Conservation (phyloP, 2,329 filamentous ascomycete genomes). For the Grosmannia huntii region DNA sequence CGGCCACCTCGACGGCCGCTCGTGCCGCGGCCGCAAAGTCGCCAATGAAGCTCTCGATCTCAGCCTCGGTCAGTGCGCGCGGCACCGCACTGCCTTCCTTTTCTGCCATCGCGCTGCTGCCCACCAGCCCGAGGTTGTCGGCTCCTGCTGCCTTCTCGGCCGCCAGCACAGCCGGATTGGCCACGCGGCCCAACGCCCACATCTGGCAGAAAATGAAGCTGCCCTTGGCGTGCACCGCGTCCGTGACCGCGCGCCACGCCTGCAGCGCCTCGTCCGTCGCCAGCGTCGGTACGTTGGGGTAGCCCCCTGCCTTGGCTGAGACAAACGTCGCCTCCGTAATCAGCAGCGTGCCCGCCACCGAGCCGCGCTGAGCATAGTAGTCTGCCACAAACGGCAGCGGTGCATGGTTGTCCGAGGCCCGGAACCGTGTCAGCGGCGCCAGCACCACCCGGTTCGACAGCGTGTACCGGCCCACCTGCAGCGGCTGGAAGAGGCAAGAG, state of each 20-base stretch:
- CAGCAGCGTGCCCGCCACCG: slow-evolving; percentile 7
- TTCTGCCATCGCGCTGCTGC: slow-evolving; percentile 27
- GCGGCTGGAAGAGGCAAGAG: background rate
- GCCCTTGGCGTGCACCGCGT: slow-evolving; percentile 11
- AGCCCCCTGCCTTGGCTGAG: background rate
- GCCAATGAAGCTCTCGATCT: slow-evolving; percentile 22
- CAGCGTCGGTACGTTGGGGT: slow-evolving; percentile 7
- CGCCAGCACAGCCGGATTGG: slow-evolving; percentile 15
- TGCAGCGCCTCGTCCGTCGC: slow-evolving; percentile 6
- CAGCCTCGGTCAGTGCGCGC: slow-evolving; percentile 23
- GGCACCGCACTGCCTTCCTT: slow-evolving; percentile 16
- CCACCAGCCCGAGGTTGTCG: slow-evolving; percentile 8
- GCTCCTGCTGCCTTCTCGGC: slow-evolving; percentile 16
- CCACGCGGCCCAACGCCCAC: slow-evolving; percentile 27
- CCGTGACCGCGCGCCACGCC: slow-evolving; percentile 9
- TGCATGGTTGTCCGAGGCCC: background rate
- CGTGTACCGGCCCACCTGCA: background rate
- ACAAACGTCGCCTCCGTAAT: slow-evolving; percentile 7
- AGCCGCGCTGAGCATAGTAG: slow-evolving; percentile 9
- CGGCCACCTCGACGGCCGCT: slow-evolving; percentile 34
- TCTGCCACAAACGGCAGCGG: slow-evolving; percentile 5
- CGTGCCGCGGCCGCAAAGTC: slow-evolving; percentile 20
- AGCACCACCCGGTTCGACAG: slow-evolving; percentile 37
- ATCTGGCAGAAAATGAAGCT: slow-evolving; percentile 30
- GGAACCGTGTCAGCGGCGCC: slow-evolving; percentile 9